A percentile compares a stretch with the other conserved stretches of the same genome.
phyloP scores from a whole-genome alignment of 805 yeast species.

The Yamadazyma endophytica region DNA sequence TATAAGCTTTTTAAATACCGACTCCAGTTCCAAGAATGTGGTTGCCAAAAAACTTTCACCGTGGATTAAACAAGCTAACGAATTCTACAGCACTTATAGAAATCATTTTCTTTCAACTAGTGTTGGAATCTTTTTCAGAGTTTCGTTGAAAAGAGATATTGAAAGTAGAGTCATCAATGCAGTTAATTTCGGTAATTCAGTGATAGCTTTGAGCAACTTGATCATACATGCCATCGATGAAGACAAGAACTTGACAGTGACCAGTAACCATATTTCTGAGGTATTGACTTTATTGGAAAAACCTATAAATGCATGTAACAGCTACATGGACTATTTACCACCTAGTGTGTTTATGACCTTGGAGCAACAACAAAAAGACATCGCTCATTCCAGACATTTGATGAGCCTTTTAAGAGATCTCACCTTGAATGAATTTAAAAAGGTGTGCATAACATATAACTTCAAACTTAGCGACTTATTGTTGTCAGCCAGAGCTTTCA shows the following conservation, averaged over 20 bases:
- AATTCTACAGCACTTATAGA: constrained; percentile 12
- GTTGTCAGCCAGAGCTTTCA: constrained; percentile 58
- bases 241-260: constrained; percentile 53
- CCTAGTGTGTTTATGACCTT: constrained; percentile 45
- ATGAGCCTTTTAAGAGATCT: constrained; percentile 59
- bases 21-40: constrained; percentile 3
- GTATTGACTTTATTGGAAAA: constrained; percentile 56
- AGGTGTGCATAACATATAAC: constrained; percentile 61
- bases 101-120: constrained; percentile 25
- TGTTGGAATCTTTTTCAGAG: constrained; percentile 32
- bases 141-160: constrained; percentile 48
- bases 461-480: constrained; percentile 60
- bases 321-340: constrained; percentile 35
- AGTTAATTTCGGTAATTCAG: constrained; percentile 55
- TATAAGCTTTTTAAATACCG: constrained; percentile 3
- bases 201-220: constrained; percentile 56
- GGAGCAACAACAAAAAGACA: constrained; percentile 14
- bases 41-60: constrained; percentile 10
- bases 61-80: constrained; percentile 2
- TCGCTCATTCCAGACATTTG: constrained; percentile 26
- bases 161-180: constrained; percentile 60
- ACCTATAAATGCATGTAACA: constrained; percentile 43
- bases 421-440: constrained; percentile 59
- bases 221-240: constrained; percentile 60
- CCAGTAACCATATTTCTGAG: constrained; percentile 51